Evolutionary conservation across 2,329 filamentous ascomycete genomes (phyloP), one percentile per base, ranked within the genome.

Genomic region (Coleophoma eucalyptorum): DNA sequence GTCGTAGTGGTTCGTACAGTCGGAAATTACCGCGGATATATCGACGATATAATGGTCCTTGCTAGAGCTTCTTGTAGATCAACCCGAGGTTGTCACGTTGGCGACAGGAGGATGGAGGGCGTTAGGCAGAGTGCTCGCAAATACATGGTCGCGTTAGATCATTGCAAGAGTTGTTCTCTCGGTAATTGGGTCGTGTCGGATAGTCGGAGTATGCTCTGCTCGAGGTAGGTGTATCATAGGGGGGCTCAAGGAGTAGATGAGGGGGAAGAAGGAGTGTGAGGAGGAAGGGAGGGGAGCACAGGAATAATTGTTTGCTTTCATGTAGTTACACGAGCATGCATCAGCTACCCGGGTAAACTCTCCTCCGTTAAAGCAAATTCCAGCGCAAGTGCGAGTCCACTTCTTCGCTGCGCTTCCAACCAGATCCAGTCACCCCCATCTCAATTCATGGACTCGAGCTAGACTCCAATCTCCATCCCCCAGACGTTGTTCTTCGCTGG

Each of bases 271-370:
- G 26, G 41, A 43, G 40, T 20, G 41, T 35, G 35, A 38, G 35
- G 35, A 38, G 37, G 69, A 69, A 33, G 60, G 67, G 56, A 38
- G 13, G 16, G 16, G 35, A 26, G 26, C 26, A 26, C 26, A 26
- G 26, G 26, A 26, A 26, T 26, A 26, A 26, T 26, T 26, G 26
- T 26, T 26, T 26, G 26, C 26, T 26, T 26, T 26, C 26, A 26
- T 26, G 10, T 26, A 26, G 26, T 26, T 26, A 8, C 26, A 26
- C 26, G 26, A 26, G 26, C 26, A 26, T 26, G 26, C 26, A 26
- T 26, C 26, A n/a, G 35, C 35, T 38, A 12, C 35, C 5, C 35
- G 35, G 35, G 15, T 38, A 38, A 38, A 38, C 35, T 38, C 35
- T 38, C 35, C 35, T 38, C 35, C 35, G 35, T n/a, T 26, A 26